Conservation (phyloP, 2,329 filamentous ascomycete genomes). For the Tetracladium maxilliforme region DNA sequence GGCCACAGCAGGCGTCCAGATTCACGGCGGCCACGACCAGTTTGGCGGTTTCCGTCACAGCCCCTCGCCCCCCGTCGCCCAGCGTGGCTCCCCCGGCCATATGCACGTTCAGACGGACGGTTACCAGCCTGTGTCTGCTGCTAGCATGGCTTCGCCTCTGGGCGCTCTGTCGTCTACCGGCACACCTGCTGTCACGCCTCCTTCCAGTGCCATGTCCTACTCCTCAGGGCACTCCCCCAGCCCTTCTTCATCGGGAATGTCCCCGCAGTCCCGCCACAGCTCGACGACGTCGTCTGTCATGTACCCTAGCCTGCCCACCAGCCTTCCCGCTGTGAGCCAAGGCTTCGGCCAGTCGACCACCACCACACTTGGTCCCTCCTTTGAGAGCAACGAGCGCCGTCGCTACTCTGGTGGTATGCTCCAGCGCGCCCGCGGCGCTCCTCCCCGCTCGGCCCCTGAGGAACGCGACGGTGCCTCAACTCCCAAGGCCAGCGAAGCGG, state of each 20-base stretch:
- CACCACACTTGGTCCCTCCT: conserved; percentile 55
- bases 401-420: conserved; percentile 54
- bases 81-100: conserved; percentile 9
- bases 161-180: conserved; percentile 39
- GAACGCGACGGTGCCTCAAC: conserved; percentile 23
- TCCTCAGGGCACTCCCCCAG: conserved; percentile 63
- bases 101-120: conserved; percentile 19
- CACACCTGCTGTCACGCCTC: conserved; percentile 64
- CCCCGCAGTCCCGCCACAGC: conserved; percentile 46
- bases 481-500: conserved; percentile 23
- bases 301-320: conserved; percentile 64
- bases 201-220: conserved; percentile 63
- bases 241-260: conserved; percentile 56
- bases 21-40: conserved; percentile 50
- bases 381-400: conserved; percentile 46
- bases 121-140: conserved; percentile 26
- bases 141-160: conserved; percentile 45
- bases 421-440: conserved; percentile 36
- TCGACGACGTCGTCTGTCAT: conserved; percentile 42
- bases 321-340: conserved; percentile 48
- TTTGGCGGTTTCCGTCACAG: conserved; percentile 41
- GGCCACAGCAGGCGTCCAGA: conserved; percentile 63
- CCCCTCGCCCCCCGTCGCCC: conserved; percentile 29
- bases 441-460: conserved; percentile 18
- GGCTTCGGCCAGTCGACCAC: conserved; percentile 55